These are phyloP conservation scores for Psilocybe tampanensis DNA, from an alignment of 768 basidiomycete genomes.

Conservation along the genomic window DNA sequence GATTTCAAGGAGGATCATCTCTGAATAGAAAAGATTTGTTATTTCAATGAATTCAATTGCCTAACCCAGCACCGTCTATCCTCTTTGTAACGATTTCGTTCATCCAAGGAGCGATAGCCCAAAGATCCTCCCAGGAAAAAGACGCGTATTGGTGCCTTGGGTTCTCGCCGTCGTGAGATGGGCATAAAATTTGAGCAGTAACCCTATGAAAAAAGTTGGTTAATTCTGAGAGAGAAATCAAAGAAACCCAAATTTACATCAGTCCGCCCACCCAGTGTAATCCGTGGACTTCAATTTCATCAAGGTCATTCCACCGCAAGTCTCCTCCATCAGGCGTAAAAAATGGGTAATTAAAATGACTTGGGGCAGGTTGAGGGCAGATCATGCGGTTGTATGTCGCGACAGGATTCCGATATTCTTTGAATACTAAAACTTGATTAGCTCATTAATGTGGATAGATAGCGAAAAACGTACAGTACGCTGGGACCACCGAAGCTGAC, in stretches of 20 bases:
- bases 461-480: conserved; percentile 29
- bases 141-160: conserved; percentile 65
- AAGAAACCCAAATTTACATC: conserved; percentile 46
- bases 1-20: conserved; percentile 1
- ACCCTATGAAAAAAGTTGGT: conserved; percentile 43
- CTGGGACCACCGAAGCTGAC: conserved; percentile 28
- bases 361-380: conserved; percentile 57
- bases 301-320: conserved; percentile 58
- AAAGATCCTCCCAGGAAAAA: conserved; percentile 69
- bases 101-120: conserved; percentile 81
- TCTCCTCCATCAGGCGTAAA: conserved; percentile 73
- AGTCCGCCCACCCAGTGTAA: conserved; percentile 73
- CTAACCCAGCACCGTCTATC: conserved; percentile 75
- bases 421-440: conserved; percentile 23
- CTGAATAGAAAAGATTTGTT: neutral
- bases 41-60: conserved; percentile 39
- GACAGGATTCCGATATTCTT: conserved; percentile 31
- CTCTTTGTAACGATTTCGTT: conserved; percentile 61
- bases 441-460: conserved; percentile 3
- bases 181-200: conserved; percentile 57
- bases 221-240: neutral
- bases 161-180: conserved; percentile 40
- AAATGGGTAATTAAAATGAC: conserved; percentile 69
- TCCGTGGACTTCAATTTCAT: conserved; percentile 58
- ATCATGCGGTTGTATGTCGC: conserved; percentile 45